Evolutionary conservation across 495 filamentous ascomycete genomes (phyloP).

Genomic region (Pyronema domesticum): DNA sequence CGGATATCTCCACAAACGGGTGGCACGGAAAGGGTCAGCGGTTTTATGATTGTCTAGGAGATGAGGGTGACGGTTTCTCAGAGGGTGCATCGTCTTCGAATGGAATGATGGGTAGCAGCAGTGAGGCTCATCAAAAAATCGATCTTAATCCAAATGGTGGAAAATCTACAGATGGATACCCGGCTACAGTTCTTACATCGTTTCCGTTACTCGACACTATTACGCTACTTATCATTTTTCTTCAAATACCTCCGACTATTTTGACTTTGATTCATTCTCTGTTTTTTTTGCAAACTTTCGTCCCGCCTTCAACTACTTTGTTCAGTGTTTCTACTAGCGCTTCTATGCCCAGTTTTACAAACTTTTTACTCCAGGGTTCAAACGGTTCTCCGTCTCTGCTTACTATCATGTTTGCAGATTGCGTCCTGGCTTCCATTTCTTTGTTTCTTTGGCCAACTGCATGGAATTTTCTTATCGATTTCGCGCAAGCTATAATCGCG

Average conservation of each 20-base stretch:
- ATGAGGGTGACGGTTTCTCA: conserved; percentile 14
- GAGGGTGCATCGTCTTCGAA: conserved; percentile 11
- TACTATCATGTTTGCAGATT: conserved; percentile 56
- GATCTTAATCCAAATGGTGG: conserved; percentile 21
- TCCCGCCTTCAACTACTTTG: conserved; percentile 51
- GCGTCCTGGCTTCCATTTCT: conserved; percentile 64
- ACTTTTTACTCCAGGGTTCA: conserved; percentile 21
- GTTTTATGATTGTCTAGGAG: conserved; percentile 14
- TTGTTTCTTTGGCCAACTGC: conserved; percentile 76
- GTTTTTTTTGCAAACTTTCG: conserved; percentile 85
- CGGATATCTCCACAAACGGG: conserved; percentile 10
- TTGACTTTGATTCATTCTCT: conserved; percentile 81
- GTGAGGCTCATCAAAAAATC: conserved; percentile 20
- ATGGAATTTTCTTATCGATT: conserved; percentile 74
- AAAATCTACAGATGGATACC: conserved; percentile 4
- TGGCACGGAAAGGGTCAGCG: conserved; percentile 17
- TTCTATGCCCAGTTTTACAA: conserved; percentile 33
- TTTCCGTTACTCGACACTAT: conserved; percentile 91
- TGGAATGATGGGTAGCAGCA: conserved; percentile 6
- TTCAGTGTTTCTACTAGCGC: conserved; percentile 31
- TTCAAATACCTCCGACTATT: conserved; percentile 85
- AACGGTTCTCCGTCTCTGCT: conserved; percentile 31
- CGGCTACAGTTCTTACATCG: conserved; percentile 60
- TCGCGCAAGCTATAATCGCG: conserved; percentile 93
- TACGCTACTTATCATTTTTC: conserved; percentile 90